Evolutionary conservation across 495 filamentous ascomycete genomes (phyloP).

Genomic region (Barbatosphaeria neglecta): DNA sequence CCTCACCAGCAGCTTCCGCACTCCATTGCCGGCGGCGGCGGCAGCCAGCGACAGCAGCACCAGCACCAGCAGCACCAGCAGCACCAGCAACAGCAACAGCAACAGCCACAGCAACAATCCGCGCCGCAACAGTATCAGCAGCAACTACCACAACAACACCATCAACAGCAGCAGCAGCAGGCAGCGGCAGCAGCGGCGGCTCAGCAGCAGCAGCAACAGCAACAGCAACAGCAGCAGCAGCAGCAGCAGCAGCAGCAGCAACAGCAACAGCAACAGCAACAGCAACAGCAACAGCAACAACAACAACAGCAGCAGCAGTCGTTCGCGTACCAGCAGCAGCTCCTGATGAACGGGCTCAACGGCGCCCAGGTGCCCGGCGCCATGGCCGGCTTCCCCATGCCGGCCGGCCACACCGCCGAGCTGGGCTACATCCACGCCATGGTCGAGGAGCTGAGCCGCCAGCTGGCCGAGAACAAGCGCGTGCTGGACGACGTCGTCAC

Average conservation of each 20-base stretch:
- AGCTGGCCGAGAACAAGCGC: slow-evolving; percentile 66
- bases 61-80: background rate
- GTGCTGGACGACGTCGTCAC: slow-evolving; percentile 63
- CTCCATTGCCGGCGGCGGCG: background rate
- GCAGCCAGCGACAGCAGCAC: slow-evolving; percentile 2
- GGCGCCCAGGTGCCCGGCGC: slow-evolving; percentile 32
- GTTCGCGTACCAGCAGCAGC: slow-evolving; percentile 9
- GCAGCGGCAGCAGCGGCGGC: slow-evolving; percentile 11
- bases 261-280: background rate
- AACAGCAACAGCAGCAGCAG: slow-evolving; percentile 2
- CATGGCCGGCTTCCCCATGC: slow-evolving; percentile 49
- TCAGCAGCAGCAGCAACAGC: background rate
- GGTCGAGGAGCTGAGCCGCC: slow-evolving; percentile 67
- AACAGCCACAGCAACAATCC: background rate
- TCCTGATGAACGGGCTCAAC: slow-evolving; percentile 48
- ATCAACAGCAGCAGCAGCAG: slow-evolving; percentile 10
- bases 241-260: slow-evolving; percentile 2
- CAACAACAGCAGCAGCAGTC: slow-evolving; percentile 10
- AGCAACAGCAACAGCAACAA: background rate
- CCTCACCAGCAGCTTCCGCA: background rate
- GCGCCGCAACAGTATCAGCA: no score
- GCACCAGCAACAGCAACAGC: background rate
- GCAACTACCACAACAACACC: background rate
- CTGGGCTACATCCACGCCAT: slow-evolving; percentile 75
- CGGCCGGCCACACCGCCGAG: slow-evolving; percentile 77